A percentile compares a stretch with the other conserved stretches of the same genome.
These are phyloP conservation scores for Corynespora cassiicola DNA, from an alignment of 2,329 filamentous ascomycete species.

Conservation along the genomic window DNA sequence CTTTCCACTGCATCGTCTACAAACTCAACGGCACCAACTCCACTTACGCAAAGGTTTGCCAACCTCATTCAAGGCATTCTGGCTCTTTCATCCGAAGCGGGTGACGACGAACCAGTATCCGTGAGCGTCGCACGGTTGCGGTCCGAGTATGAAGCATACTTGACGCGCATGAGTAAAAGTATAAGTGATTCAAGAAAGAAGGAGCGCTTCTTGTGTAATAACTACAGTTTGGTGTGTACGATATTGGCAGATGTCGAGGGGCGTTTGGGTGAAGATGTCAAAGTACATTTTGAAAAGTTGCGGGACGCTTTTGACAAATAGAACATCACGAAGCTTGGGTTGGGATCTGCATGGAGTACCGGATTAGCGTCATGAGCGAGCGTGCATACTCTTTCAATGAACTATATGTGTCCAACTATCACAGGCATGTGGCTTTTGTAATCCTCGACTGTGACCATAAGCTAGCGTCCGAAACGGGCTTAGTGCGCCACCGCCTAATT, in stretches of 20 bases:
- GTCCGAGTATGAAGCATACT: conserved; percentile 81
- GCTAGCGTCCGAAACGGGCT: conserved; percentile 25
- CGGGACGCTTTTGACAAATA: conserved; percentile 47
- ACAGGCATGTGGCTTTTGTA: no score
- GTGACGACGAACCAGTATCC: conserved; percentile 91
- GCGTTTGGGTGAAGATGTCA: conserved; percentile 76
- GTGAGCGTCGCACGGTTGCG: conserved; percentile 79
- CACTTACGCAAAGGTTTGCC: conserved; percentile 92
- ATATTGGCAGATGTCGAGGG: conserved; percentile 79
- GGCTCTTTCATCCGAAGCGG: conserved; percentile 82
- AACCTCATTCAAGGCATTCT: conserved; percentile 89
- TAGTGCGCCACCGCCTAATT: conserved; percentile 34
- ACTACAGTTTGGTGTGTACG: conserved; percentile 92
- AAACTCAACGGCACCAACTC: conserved; percentile 82
- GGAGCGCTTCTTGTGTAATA: conserved; percentile 91
- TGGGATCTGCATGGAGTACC: no score
- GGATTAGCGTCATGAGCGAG: no score
- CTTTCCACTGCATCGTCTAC: conserved; percentile 49
- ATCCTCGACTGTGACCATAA: no score
- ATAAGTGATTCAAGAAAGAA: conserved; percentile 81
- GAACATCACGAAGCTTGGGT: no score
- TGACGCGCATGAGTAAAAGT: conserved; percentile 76
- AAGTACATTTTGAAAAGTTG: conserved; percentile 74
- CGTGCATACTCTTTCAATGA: no score
- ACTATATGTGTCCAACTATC: no score